phyloP scores from a whole-genome alignment of 805 yeast species.

The Saccharomycopsis fibuligera region DNA sequence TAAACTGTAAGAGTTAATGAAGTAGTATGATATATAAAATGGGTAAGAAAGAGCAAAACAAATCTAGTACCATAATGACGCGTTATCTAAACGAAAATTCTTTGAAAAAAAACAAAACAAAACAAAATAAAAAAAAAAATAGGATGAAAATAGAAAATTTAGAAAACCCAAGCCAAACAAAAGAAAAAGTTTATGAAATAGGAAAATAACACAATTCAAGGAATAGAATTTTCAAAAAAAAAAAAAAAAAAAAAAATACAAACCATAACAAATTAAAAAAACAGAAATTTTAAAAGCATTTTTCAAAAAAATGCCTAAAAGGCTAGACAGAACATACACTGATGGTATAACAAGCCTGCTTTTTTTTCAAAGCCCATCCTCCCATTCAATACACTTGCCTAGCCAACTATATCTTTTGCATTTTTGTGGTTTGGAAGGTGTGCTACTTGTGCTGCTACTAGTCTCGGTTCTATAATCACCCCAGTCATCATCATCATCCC shows the following conservation, averaged over 20 bases:
- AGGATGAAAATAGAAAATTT: too few relatives aligned
- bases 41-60: too few relatives aligned
- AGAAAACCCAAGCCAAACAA: too few relatives aligned
- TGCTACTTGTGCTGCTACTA: constrained; percentile 10
- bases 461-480: neutral
- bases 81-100: too few relatives aligned
- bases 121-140: too few relatives aligned
- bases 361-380: constrained; percentile 26
- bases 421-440: constrained; percentile 24
- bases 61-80: too few relatives aligned
- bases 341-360: neutral
- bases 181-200: too few relatives aligned
- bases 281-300: neutral
- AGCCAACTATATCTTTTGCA: constrained; percentile 39
- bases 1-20: too few relatives aligned
- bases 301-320: neutral
- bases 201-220: neutral
- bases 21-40: too few relatives aligned
- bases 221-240: too few relatives aligned
- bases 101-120: too few relatives aligned
- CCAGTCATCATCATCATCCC: constrained; percentile 23
- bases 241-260: neutral
- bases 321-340: neutral
- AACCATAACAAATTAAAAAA: neutral
- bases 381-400: constrained; percentile 49